phyloP scores from a whole-genome alignment of 495 filamentous ascomycete genomes.

The Neurospora sp. region DNA sequence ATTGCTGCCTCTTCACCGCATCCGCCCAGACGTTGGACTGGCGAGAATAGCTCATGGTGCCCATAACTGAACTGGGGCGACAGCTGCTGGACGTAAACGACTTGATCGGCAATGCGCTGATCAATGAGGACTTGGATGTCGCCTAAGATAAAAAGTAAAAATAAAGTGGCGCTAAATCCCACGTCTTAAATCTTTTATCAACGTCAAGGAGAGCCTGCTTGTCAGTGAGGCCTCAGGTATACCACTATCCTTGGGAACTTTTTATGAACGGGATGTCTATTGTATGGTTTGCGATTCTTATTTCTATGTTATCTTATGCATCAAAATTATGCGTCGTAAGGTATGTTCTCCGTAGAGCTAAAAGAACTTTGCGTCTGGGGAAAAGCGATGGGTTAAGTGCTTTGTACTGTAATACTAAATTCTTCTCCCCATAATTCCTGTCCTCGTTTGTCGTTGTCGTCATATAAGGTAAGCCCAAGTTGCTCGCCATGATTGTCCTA shows the following conservation, averaged over 20 bases:
- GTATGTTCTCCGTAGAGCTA: no score
- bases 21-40: not conserved
- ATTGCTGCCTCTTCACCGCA: not conserved
- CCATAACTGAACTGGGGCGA: not conserved
- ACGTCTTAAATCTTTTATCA: not conserved
- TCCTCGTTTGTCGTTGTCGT: not conserved
- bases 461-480: not conserved
- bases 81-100: not conserved
- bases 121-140: not conserved
- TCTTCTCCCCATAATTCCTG: not conserved
- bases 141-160: not conserved
- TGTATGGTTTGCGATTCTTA: not conserved
- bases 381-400: not conserved
- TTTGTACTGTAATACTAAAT: not conserved
- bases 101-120: not conserved
- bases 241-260: not conserved
- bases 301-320: no score
- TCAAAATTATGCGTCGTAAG: no score
- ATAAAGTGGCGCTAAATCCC: not conserved
- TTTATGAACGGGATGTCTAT: not conserved
- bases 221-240: not conserved
- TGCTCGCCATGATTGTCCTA: not conserved
- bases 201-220: not conserved
- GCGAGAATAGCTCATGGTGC: not conserved
- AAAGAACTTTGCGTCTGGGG: no score